phyloP scores from a whole-genome alignment of 129 eudicot genomes.

The Flaveria sonorensis region DNA sequence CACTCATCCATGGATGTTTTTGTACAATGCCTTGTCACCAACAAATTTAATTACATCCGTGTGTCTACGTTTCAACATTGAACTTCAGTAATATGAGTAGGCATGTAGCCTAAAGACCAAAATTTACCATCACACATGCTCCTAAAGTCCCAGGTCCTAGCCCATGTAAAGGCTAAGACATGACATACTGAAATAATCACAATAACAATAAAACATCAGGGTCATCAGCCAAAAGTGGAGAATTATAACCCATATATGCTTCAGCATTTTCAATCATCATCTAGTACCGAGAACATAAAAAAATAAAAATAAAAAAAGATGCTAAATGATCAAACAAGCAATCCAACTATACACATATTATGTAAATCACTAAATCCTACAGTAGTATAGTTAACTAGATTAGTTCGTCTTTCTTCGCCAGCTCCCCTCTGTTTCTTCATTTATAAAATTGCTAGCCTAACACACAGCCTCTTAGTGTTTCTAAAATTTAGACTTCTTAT shows the following conservation, averaged over 20 bases:
- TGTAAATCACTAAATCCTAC: no score
- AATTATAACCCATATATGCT: not conserved
- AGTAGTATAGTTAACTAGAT: no score
- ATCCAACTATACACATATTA: not conserved
- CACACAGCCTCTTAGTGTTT: no score
- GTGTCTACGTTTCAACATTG: no score
- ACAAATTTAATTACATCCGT: not conserved
- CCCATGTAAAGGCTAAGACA: constrained; percentile 5
- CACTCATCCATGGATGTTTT: not conserved
- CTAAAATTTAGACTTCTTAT: no score
- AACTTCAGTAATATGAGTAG: not conserved
- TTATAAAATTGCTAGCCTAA: no score
- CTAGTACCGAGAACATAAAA: not conserved
- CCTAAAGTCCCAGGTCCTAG: not conserved
- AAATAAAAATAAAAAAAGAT: not conserved
- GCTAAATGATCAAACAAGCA: not conserved
- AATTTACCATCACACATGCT: not conserved
- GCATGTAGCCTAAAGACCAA: no score
- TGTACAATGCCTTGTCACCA: not conserved
- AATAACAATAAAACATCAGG: not conserved
- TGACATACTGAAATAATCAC: not conserved
- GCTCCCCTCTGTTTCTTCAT: no score
- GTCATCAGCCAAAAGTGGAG: not conserved
- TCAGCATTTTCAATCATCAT: not conserved
- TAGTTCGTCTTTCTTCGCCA: no score